Percentiles rank a stretch among this genome's conserved stretches.
Conservation (phyloP, 495 filamentous ascomycete species). For the Cercophora newfieldiana region DNA sequence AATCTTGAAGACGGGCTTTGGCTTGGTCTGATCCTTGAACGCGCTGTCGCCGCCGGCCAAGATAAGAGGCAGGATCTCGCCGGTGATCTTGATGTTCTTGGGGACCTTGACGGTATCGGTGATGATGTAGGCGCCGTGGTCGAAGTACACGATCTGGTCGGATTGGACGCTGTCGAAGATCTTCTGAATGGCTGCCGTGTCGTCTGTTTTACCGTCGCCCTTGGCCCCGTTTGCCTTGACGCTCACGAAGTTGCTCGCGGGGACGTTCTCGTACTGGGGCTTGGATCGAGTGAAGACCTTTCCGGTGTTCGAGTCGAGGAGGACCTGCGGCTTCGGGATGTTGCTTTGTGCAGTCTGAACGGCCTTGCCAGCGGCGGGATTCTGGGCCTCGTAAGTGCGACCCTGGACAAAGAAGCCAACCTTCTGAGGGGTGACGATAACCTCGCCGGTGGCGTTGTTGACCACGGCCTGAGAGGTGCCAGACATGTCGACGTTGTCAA, state of each 20-base stretch:
- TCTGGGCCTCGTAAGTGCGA: slow-evolving; percentile 56
- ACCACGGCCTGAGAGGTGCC: slow-evolving; percentile 52
- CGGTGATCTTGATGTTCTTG: slow-evolving; percentile 75
- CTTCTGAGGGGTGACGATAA: slow-evolving; percentile 69
- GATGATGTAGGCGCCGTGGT: slow-evolving; percentile 86
- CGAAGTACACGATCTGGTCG: slow-evolving; percentile 81
- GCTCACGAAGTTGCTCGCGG: slow-evolving; percentile 64
- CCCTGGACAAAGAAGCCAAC: slow-evolving; percentile 76
- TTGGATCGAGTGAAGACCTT: slow-evolving; percentile 66
- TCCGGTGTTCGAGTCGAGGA: slow-evolving; percentile 52
- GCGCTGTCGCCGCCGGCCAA: slow-evolving; percentile 69
- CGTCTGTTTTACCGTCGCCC: slow-evolving; percentile 73
- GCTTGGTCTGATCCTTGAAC: slow-evolving; percentile 71
- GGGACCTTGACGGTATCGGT: slow-evolving; percentile 83
- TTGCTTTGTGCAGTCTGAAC: slow-evolving; percentile 53
- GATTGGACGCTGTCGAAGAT: slow-evolving; percentile 61
- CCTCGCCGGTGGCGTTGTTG: slow-evolving; percentile 57
- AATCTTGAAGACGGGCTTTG: slow-evolving; percentile 71
- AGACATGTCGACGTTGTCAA: slow-evolving; percentile 84
- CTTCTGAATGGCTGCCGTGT: slow-evolving; percentile 69
- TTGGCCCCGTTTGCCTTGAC: slow-evolving; percentile 75
- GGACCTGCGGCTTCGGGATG: slow-evolving; percentile 56
- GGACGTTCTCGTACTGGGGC: slow-evolving; percentile 69
- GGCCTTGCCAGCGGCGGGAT: slow-evolving; percentile 42
- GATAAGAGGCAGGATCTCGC: slow-evolving; percentile 87